Base-by-base conservation (phyloP, 148 eudicot species). In the Pouteria glomerata region DNA sequence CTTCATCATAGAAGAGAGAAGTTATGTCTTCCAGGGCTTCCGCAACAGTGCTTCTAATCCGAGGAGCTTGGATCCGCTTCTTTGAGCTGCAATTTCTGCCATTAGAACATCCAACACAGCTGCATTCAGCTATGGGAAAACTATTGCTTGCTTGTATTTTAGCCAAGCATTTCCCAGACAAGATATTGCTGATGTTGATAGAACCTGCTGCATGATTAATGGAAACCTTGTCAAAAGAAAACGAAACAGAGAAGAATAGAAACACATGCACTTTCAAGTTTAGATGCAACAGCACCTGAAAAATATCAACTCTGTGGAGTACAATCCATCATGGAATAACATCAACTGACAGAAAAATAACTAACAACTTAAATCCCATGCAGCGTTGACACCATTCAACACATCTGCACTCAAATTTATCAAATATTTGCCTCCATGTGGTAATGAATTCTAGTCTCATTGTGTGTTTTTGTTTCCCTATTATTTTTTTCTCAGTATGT, bases 21-120 rank as follows among this genome's bases (percentile, higher is more conserved):
- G 97, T 95, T 31, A 92, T 95, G 62, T 94, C 97, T 76, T 95
- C 96, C 57, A 95, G 77, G 63, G 98, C 98, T 81, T 95, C 97
- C 10, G 85, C 82, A 45, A 88, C 93, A 0, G 89, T 82, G 80
- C 90, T 95, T 74, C 85, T 73, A 18, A 79, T 84, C 73, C 80
- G 78, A 1, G 86, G 77, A 60, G 82, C 75, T 72, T 69, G 78
- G 16, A 71, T 70, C 35, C 84, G 82, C 81, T 86, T 94, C 77
- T 78, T 90, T 12, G 92, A 78, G 70, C 68, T 71, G 75, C 83
- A 85, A 24, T 71, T 81, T 66, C 77, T 78, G 23, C 82, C 80
- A 11, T 72, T 61, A 71, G 71, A 59, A 30, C 63, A 77, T 4
- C 76, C 62, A 48, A 80, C 75, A 73, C 78, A 74, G 57, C 39